Conservation (phyloP, 1,139 yeast genomes). For the Pichia kudriavzevii region DNA sequence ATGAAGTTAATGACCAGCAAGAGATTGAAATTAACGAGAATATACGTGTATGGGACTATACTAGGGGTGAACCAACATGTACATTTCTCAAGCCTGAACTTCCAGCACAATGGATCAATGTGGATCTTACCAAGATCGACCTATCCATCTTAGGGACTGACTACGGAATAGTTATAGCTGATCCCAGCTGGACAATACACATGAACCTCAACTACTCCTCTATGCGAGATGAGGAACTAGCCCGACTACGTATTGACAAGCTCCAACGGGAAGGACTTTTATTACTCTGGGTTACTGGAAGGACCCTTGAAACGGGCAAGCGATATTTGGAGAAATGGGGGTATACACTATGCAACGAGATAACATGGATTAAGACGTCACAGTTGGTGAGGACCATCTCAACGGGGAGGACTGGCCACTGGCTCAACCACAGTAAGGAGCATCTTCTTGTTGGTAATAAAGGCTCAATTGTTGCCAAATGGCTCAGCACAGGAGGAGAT, state of each 20-base stretch:
- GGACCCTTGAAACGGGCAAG: conserved; percentile 84
- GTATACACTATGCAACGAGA: conserved; percentile 64
- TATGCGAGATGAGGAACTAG: conserved; percentile 64
- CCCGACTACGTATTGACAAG: conserved; percentile 54
- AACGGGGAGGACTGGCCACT: conserved; percentile 94
- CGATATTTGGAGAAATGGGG: conserved; percentile 78
- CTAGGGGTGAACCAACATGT: conserved; percentile 45
- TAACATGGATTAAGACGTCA: conserved; percentile 87
- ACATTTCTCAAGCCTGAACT: conserved; percentile 17
- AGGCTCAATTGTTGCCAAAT: conserved; percentile 65
- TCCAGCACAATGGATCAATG: conserved; percentile 81
- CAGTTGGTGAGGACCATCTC: conserved; percentile 83
- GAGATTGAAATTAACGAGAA: conserved; percentile 27
- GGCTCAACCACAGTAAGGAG: conserved; percentile 94
- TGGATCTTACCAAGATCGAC: conserved; percentile 71
- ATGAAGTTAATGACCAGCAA: conserved; percentile 14
- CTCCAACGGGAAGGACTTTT: conserved; percentile 80
- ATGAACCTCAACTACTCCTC: conserved; percentile 77
- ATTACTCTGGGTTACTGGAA: conserved; percentile 89
- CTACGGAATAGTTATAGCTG: conserved; percentile 82
- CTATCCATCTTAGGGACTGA: conserved; percentile 60
- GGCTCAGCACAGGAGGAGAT: conserved; percentile 63
- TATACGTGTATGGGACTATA: conserved; percentile 36
- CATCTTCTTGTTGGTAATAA: conserved; percentile 75
- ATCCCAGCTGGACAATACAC: conserved; percentile 87